Conservation (phyloP, 2,329 filamentous ascomycete species). For the Torrubiellomyces zombiae region DNA sequence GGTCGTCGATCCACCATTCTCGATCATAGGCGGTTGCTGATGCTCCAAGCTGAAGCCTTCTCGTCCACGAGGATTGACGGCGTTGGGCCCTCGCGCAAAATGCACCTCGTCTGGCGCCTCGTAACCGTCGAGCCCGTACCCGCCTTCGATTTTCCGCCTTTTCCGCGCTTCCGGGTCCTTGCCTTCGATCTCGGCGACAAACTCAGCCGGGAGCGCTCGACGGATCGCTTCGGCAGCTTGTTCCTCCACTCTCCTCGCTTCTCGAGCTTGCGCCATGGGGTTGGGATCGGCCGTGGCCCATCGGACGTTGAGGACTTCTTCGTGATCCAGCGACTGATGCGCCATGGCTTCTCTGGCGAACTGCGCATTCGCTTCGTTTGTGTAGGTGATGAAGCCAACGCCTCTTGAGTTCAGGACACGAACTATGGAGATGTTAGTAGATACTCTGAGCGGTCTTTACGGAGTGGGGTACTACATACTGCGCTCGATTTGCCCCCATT, state of each 20-base stretch:
- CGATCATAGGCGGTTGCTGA: slow-evolving; percentile 40
- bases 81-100: slow-evolving; percentile 63
- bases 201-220: slow-evolving; percentile 72
- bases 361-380: slow-evolving; percentile 75
- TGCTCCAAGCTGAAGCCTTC: slow-evolving; percentile 47
- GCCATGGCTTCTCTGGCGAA: slow-evolving; percentile 95
- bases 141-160: slow-evolving; percentile 74
- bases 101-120: slow-evolving; percentile 89
- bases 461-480: slow-evolving; percentile 24
- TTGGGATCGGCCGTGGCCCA: slow-evolving; percentile 98
- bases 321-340: slow-evolving; percentile 80
- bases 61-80: slow-evolving; percentile 41
- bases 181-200: slow-evolving; percentile 86
- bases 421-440: slow-evolving; percentile 19
- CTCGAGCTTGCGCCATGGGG: slow-evolving; percentile 81
- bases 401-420: slow-evolving; percentile 78
- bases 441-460: no score
- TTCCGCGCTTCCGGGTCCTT: slow-evolving; percentile 76
- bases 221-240: slow-evolving; percentile 91
- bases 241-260: slow-evolving; percentile 78
- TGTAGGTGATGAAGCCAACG: slow-evolving; percentile 90
- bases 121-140: slow-evolving; percentile 78
- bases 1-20: slow-evolving; percentile 26
- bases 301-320: slow-evolving; percentile 83
- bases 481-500: slow-evolving; percentile 89